Evolutionary conservation across 208 protist species (phyloP), one percentile per base, ranked within the genome.

Genomic region (Paratrypanosoma confusum): DNA sequence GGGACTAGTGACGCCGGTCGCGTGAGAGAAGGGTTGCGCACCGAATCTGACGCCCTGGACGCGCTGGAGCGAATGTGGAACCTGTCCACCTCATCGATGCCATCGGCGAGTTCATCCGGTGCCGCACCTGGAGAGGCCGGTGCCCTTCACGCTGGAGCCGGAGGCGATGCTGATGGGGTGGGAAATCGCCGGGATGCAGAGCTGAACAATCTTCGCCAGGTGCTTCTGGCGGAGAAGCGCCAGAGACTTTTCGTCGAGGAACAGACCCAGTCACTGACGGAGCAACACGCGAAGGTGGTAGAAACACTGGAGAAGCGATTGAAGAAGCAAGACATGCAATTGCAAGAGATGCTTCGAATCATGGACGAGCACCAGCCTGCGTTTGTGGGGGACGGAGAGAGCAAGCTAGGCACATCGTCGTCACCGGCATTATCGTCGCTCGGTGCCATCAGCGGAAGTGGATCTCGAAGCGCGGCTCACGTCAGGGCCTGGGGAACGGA

Each of bases 201-300:
- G 21, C 22, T 61, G 6, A 56, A 71, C 31, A 39, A 66, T 39
- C 53, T 90, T 22, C 58, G 68, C 13, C 46, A 55, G 11, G 55
- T 65, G 13, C 61, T 86, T 8, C 50, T 76, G 22, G 67, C 67
- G n/a, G 74, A 88, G 45, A 85, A 79, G 51, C 61, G 69, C 16
- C 78, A 91, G 64, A 64, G 82, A 3, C 57, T 88, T n/a, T 65
- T 69, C 13, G 71, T 85, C 10, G 82, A 91, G 45, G 75, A 91
- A 57, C 78, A 87, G 34, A 91, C 72, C 20, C 75, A 91, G 38
- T 63, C 34, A 17, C 57, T 91, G 27, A 75, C 70, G 17, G 75
- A 91, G 51, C 78, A 88, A 55, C 82, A 88, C 41, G 68, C 58
- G 13, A 79, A 72, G 49, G 69, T 85, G 17, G 71, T 91, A 3